Percentiles rank a stretch among this genome's conserved stretches.
Evolutionary conservation across 257 asterid genomes (phyloP).

Genomic region (Przewalskia tangutica): DNA sequence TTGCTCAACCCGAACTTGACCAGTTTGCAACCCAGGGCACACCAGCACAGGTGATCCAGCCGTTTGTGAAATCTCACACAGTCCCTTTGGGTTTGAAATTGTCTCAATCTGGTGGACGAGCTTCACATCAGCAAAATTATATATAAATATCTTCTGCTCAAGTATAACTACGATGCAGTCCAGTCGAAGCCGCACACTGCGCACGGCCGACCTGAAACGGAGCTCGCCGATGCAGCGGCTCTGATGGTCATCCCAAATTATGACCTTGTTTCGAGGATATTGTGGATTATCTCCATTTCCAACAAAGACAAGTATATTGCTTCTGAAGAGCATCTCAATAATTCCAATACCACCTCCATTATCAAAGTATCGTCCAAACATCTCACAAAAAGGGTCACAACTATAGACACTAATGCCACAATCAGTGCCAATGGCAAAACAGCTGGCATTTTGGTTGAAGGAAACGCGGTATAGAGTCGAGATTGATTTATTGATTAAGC

Average conservation of each 20-base stretch:
- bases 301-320: slow-evolving; percentile 88
- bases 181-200: slow-evolving; percentile 68
- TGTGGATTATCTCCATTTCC: slow-evolving; percentile 63
- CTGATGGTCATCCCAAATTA: slow-evolving; percentile 95
- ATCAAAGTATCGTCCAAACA: slow-evolving; percentile 73
- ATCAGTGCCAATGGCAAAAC: slow-evolving; percentile 86
- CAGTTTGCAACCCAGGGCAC: slow-evolving; percentile 75
- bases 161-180: slow-evolving; percentile 73
- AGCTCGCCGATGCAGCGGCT: slow-evolving; percentile 83
- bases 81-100: slow-evolving; percentile 65
- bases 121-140: slow-evolving; percentile 73
- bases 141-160: slow-evolving; percentile 81
- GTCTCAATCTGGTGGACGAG: slow-evolving; percentile 94
- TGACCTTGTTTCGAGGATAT: slow-evolving; percentile 74
- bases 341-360: slow-evolving; percentile 75
- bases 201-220: slow-evolving; percentile 85
- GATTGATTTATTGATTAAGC: neutral
- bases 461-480: slow-evolving; percentile 43
- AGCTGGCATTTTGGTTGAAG: slow-evolving; percentile 88
- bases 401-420: slow-evolving; percentile 84
- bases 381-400: slow-evolving; percentile 77
- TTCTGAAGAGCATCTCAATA: slow-evolving; percentile 83
- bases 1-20: slow-evolving; percentile 90
- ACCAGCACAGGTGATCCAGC: slow-evolving; percentile 65
- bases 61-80: slow-evolving; percentile 78